Evolutionary conservation across 768 basidiomycete species (phyloP).

Genomic region (Tulasnella sp.): DNA sequence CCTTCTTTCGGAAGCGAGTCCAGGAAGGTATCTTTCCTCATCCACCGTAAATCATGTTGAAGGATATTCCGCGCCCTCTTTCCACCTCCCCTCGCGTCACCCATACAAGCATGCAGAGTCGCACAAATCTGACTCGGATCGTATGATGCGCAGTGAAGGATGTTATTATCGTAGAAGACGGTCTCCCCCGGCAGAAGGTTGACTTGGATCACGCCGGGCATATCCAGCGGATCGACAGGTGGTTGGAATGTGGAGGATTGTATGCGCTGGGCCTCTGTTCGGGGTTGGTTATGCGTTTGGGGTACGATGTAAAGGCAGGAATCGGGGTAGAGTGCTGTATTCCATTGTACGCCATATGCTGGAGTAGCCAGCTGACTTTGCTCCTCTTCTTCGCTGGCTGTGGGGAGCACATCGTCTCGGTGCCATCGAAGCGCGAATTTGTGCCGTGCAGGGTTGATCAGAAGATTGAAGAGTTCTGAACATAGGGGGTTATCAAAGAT

Average conservation of each 20-base stretch:
- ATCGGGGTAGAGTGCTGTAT: constrained; percentile 61
- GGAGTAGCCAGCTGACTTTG: constrained; percentile 42
- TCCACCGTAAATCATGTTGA: constrained; percentile 65
- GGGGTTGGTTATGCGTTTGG: constrained; percentile 46
- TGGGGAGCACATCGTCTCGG: constrained; percentile 58
- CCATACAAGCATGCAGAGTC: constrained; percentile 63
- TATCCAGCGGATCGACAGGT: constrained; percentile 48
- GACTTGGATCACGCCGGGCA: constrained; percentile 57
- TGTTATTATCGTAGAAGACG: constrained; percentile 72
- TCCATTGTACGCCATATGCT: constrained; percentile 74
- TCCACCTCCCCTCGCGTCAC: constrained; percentile 50
- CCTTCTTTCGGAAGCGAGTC: constrained; percentile 33
- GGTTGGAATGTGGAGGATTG: constrained; percentile 43
- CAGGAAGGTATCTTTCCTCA: constrained; percentile 41
- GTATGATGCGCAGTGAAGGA: constrained; percentile 65
- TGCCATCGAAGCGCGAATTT: constrained; percentile 73
- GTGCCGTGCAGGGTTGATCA: constrained; percentile 56
- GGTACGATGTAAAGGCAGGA: constrained; percentile 64
- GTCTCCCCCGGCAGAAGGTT: constrained; percentile 58
- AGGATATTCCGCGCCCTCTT: constrained; percentile 59
- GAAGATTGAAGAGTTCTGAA: constrained; percentile 61
- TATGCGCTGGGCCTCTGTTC: constrained; percentile 47
- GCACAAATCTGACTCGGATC: constrained; percentile 39
- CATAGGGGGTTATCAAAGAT: not conserved
- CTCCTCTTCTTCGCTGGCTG: constrained; percentile 52